Base-by-base conservation (phyloP, 2,329 filamentous ascomycete genomes). In the Emmonsia crescens region DNA sequence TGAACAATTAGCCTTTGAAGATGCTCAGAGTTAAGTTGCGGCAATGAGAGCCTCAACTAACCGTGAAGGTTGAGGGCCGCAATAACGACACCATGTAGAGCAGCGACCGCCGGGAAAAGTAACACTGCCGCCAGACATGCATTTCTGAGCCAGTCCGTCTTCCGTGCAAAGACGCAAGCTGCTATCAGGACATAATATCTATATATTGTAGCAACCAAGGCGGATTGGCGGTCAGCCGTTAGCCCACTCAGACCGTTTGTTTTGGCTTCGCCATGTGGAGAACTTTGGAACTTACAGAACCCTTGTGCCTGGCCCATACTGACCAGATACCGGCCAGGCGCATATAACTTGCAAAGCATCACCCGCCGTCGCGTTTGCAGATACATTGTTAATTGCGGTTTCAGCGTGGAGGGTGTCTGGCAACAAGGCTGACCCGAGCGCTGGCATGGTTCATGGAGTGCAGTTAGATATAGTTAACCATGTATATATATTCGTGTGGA, bases 111-210 rank as follows among this genome's bases (percentile, higher is more conserved):
- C 0, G 86, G 85, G 51, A 88, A 77, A 42, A 87, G 75, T 66
- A 86, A 74, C 4, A 82, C 85, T 16, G 83, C 85, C 6, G 85
- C 85, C 42, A 88, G 73, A 69, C 83, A 86, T 12, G 85, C 83
- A 66, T 83, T 83, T 59, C 81, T 79, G 3, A 88, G 76, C 84
- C 84, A 87, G 71, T 83, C 80, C 33, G 75, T 73, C 66, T 83
- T 85, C 57, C 84, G 78, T n/a, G 82, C 84, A 56, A 88, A 71
- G 3, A 88, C 78, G 67, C 85, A 88, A 2, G 84, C 79, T 57
- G 82, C 79, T 57, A 88, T 80, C 1, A 88, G 79, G 51, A 83
- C 78, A 69, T 89, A 88, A 70, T 87, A 86, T 63, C 83, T 84
- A 64, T 84, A 64, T 61, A 19, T 64, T 48, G 19, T 36, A 12